Evolutionary conservation across 495 filamentous ascomycete genomes (phyloP).

Genomic region (Podospora didyma): DNA sequence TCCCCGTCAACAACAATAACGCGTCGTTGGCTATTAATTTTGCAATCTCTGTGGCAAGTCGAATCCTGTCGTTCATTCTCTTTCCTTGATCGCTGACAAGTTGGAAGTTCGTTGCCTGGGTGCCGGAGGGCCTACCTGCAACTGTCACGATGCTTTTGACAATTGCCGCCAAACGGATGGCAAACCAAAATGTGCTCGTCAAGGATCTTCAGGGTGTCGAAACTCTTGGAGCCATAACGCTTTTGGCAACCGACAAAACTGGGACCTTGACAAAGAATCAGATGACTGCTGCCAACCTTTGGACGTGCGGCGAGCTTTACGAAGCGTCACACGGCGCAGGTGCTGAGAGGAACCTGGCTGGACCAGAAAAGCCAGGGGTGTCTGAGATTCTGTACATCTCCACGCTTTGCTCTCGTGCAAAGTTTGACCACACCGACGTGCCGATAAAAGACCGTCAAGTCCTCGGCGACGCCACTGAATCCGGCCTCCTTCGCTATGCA

Average conservation of each 20-base stretch:
- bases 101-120: no score
- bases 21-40: slow-evolving; percentile 18
- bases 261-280: slow-evolving; percentile 60
- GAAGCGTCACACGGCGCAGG: slow-evolving; percentile 22
- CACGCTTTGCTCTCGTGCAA: slow-evolving; percentile 15
- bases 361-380: slow-evolving; percentile 43
- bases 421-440: slow-evolving; percentile 19
- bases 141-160: slow-evolving; percentile 43
- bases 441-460: slow-evolving; percentile 15
- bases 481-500: slow-evolving; percentile 31
- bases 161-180: slow-evolving; percentile 21
- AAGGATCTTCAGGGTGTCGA: slow-evolving; percentile 20
- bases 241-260: slow-evolving; percentile 54
- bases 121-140: slow-evolving; percentile 60
- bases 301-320: slow-evolving; percentile 37
- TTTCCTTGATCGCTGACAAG: no score
- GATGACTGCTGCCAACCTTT: slow-evolving; percentile 53
- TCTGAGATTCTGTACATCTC: slow-evolving; percentile 50
- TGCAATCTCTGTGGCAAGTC: slow-evolving; percentile 12
- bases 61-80: neutral
- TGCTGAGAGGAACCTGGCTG: slow-evolving; percentile 38
- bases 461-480: slow-evolving; percentile 20
- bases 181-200: slow-evolving; percentile 14
- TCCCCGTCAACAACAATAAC: slow-evolving; percentile 21
- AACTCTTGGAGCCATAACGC: slow-evolving; percentile 19